Base-by-base conservation (phyloP, 164 flowering plant genomes). In the Piper longum region DNA sequence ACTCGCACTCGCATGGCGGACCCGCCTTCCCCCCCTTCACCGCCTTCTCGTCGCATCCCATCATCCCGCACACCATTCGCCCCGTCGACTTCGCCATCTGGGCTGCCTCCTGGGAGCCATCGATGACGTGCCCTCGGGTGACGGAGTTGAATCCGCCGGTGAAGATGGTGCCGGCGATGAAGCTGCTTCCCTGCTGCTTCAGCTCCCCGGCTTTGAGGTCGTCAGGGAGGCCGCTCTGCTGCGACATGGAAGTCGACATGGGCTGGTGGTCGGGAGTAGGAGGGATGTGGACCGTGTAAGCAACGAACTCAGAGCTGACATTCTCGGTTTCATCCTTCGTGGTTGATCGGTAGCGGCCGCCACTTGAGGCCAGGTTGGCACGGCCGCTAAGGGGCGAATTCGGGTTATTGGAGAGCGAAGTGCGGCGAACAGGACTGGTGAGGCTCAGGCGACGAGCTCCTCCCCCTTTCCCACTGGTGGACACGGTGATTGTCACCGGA, bases 251-350 rank as follows among this genome's bases (percentile, higher is more conserved):
- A 7, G 70, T 61, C 0, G 79, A 68, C 42, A 83, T 12, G 12
- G 77, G 63, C 13, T 80, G 82, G 64, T 80, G 80, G 57, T 89
- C 98, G 0, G 98, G 96, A 1, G 96, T 91, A 4, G 87, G 83
- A 1, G 96, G 98, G 14, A 91, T 85, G 56, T 88, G 91, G 56
- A 91, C 96, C 0, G 96, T 87, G 72, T 91, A 91, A 3, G 70
- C 62, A 4, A 86, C 87, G 36, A 68, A 82, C 40, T 88, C 90
- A 0, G 86, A 61, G 52, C 48, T 76, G 17, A 69, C 45, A 57
- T 48, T 14, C 52, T 79, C 87, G 8, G 63, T 56, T 8, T 73
- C 69, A 40, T 74, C 80, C 67, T 72, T 75, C 0, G 81, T 67
- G 71, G 71, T 71, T 0, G 87, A 75, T 54, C 74, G 68, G 56